A percentile compares a stretch with the other conserved stretches of the same genome.
Evolutionary conservation across 2,329 filamentous ascomycete genomes (phyloP).

Genomic region (Dactylellina leptospora): DNA sequence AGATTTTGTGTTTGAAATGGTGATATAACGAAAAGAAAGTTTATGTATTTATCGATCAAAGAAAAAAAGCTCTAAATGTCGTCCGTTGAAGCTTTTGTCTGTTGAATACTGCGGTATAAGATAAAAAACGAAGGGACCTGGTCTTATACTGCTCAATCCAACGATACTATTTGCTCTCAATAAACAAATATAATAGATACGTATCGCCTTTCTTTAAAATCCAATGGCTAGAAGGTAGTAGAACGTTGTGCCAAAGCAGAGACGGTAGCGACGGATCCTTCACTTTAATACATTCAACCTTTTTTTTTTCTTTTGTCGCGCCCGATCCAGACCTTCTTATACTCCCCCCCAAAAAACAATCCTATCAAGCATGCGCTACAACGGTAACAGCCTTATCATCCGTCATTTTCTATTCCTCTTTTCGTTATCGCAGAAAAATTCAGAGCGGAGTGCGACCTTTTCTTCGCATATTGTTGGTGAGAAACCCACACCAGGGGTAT

Average conservation of each 20-base stretch:
- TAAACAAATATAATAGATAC: no score
- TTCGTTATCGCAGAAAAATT: not conserved
- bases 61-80: no score
- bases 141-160: no score
- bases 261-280: not conserved
- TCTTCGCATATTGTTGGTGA: constrained; percentile 6
- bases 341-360: no score
- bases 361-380: not conserved
- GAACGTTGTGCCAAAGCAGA: not conserved
- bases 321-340: no score
- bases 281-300: not conserved
- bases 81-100: no score
- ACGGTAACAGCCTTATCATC: not conserved
- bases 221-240: constrained; percentile 4
- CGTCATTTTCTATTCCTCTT: not conserved
- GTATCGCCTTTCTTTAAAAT: no score
- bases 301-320: not conserved
- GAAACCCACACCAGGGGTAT: constrained; percentile 3
- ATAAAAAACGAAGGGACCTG: no score
- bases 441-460: not conserved
- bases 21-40: not conserved
- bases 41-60: no score
- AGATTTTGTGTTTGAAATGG: no score
- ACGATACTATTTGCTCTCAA: no score
- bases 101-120: no score